Base-by-base conservation (phyloP, 1,139 yeast species). In the Kluyveromyces sp. region DNA sequence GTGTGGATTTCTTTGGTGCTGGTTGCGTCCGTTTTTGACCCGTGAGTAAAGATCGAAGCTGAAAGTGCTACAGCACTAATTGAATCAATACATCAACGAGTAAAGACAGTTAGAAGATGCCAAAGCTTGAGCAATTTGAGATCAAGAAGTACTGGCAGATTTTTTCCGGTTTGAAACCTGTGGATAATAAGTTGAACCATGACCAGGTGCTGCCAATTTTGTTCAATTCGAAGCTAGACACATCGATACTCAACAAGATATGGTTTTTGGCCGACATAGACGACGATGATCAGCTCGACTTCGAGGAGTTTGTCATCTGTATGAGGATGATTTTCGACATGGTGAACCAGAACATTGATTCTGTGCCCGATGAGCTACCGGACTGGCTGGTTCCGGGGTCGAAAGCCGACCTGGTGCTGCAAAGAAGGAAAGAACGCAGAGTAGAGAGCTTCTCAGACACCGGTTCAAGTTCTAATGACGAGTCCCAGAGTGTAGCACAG, bases 101-200 rank as follows among this genome's bases (percentile, higher is more conserved):
- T 22, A 9, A n/a, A 17, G 15, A 22, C 20, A 4, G 20, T 9
- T 18, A 13, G 11, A 36, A 4, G n/a, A 63, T 63, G 66, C 71
- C 72, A 33, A 80, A 84, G 53, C 70, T 88, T 50, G 96, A 87
- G 65, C 94, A 88, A 57, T 86, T 94, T 82, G 97, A 89, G 65
- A 87, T 89, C 55, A 84, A 86, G 61, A 88, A 89, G 67, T 92
- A 87, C 71, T 92, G 97, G 97, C 95, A 92, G 65, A 88, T 92
- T 45, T 92, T 92, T 70, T 80, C 84, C 53, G 95, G 96, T 8
- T 75, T 92, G 55, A 77, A 77, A 50, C 98, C 98, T 0, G 77
- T 68, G 25, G 76, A 77, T 48, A 89, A 88, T 56, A 80, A 82
- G 59, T 74, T 92, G 28, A 74, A 83, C 18, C 96, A 96, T 36